Conservation (phyloP, 2,329 filamentous ascomycete species). For the Fusarium continuum region DNA sequence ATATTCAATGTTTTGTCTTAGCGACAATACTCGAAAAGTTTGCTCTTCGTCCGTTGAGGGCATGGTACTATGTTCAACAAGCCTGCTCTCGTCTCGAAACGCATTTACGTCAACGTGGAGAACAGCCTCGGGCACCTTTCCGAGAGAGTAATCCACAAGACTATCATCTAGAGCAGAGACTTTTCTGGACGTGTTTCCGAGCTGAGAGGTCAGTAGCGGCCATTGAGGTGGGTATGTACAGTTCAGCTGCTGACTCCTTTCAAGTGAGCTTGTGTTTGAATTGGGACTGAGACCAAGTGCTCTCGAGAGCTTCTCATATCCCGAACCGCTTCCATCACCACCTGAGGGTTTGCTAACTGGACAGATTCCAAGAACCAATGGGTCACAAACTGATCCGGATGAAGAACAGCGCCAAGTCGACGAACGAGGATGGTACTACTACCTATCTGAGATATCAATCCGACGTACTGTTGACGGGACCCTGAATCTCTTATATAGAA, state of each 20-base stretch:
- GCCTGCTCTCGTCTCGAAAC: constrained; percentile 19
- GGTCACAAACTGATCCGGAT: neutral
- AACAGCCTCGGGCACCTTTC: neutral
- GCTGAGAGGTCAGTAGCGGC: constrained; percentile 30
- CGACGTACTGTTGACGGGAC: constrained; percentile 32
- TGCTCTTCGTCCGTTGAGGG: constrained; percentile 30
- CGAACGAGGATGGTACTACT: constrained; percentile 36
- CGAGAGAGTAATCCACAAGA: neutral
- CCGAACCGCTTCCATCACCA: constrained; percentile 30
- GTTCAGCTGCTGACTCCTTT: neutral
- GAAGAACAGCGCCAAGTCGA: neutral
- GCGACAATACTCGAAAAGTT: constrained; percentile 38
- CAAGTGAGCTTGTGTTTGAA: constrained; percentile 12
- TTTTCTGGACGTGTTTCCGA: constrained; percentile 39
- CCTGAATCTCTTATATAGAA: constrained; percentile 1
- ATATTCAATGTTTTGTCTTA: constrained; percentile 41
- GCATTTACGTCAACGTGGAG: constrained; percentile 3
- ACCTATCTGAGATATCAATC: constrained; percentile 36
- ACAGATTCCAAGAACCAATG: neutral
- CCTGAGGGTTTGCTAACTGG: neutral
- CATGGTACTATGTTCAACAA: constrained; percentile 38
- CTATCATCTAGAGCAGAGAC: constrained; percentile 29
- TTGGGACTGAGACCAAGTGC: constrained; percentile 17
- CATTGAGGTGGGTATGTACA: neutral
- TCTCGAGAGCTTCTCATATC: constrained; percentile 29